Evolutionary conservation across 306 rosid species (phyloP).

Genomic region (Fagus sylvatica): DNA sequence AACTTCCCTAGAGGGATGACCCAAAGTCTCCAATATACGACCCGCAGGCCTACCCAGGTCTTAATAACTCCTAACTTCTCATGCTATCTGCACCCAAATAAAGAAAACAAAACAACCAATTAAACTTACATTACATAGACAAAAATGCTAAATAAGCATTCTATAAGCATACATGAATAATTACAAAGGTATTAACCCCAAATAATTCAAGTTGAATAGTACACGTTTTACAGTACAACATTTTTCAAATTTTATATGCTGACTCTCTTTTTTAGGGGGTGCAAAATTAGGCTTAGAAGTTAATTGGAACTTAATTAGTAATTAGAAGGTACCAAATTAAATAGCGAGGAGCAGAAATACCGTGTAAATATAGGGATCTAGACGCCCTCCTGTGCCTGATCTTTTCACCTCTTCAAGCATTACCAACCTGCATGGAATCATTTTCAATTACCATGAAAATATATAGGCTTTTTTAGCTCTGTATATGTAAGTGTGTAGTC

Average conservation of each 20-base stretch:
- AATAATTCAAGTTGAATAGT: background rate
- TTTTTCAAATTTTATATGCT: background rate
- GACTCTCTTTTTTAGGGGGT: background rate
- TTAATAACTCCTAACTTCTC: background rate
- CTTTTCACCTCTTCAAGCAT: slow-evolving; percentile 56
- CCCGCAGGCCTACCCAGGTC: background rate
- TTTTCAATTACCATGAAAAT: background rate
- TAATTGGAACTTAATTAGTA: no score
- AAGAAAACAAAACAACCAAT: background rate
- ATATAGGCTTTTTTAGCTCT: no score
- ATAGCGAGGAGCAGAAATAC: slow-evolving; percentile 22
- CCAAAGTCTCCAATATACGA: background rate
- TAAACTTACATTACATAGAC: background rate
- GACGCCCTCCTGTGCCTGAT: slow-evolving; percentile 72
- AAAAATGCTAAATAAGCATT: background rate
- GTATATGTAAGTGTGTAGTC: no score
- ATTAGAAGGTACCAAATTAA: background rate
- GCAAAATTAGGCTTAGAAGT: background rate
- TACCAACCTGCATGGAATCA: slow-evolving; percentile 42
- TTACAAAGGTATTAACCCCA: background rate
- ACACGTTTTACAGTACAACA: background rate
- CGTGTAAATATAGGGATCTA: slow-evolving; percentile 60
- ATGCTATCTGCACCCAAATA: slow-evolving; percentile 28
- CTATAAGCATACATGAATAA: background rate
- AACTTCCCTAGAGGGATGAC: slow-evolving; percentile 12